Conservation (phyloP, 129 eudicot species). For the Silybum marianum region DNA sequence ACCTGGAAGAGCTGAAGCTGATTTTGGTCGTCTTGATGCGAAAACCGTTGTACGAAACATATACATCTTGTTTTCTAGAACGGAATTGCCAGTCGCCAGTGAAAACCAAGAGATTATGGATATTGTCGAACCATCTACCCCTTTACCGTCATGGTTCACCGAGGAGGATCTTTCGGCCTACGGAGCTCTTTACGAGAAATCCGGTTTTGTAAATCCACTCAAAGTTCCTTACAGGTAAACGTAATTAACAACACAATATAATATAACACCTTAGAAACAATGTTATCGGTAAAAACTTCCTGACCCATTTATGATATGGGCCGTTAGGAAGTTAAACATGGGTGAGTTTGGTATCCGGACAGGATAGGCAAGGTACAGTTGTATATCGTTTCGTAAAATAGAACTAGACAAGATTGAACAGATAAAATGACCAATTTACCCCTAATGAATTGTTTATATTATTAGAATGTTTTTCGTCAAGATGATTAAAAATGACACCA, state of each 20-base stretch:
- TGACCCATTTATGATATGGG: background rate
- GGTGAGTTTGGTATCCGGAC: background rate
- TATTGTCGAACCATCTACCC: slow-evolving; percentile 30
- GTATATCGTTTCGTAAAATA: too few species aligned
- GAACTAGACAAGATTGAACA: too few species aligned
- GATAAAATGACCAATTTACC: too few species aligned
- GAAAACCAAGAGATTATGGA: slow-evolving; percentile 41
- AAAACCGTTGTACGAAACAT: slow-evolving; percentile 34
- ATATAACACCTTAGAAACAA: background rate
- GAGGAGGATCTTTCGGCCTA: slow-evolving; percentile 39
- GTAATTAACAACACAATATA: background rate
- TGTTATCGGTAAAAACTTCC: background rate
- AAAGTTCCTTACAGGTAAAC: slow-evolving; percentile 34
- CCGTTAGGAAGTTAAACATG: background rate
- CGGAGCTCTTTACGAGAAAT: slow-evolving; percentile 30
- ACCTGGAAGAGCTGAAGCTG: slow-evolving; percentile 47
- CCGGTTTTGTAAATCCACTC: slow-evolving; percentile 33
- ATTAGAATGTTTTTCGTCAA: too few species aligned
- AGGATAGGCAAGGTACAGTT: too few species aligned
- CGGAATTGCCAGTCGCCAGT: slow-evolving; percentile 33
- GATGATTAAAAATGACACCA: too few species aligned
- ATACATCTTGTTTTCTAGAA: slow-evolving; percentile 41
- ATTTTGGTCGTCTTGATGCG: slow-evolving; percentile 34
- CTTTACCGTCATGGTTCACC: slow-evolving; percentile 22
- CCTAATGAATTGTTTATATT: too few species aligned